Evolutionary conservation across 345 rosid species (phyloP), one percentile per base, ranked within the genome.

Genomic region (Pugionium dolabratum): DNA sequence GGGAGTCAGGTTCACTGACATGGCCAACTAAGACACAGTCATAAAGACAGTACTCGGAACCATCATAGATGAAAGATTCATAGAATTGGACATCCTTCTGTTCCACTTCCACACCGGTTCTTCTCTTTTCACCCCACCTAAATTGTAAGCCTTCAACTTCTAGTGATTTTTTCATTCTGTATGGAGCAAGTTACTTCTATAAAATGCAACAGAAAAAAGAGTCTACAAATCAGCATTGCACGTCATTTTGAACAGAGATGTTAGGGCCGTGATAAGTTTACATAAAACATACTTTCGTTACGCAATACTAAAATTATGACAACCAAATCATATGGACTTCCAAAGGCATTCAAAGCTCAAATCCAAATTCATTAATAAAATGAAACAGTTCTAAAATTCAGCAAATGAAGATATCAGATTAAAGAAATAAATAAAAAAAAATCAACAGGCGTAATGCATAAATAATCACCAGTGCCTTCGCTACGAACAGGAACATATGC

Each of bases 101-200:
- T 54, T 62, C 75, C 26, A 81, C 87, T 54, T 62, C 75, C 26
- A 81, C 87, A 37, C 86, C 87, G 34, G 65, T 6, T 66, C 84
- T 81, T 77, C 66, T 77, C 80, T 67, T 78, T 70, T 71, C 76
- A 43, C 90, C 87, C 98, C 98, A 91, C 65, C 72, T 66, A 67
- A 91, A 86, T 41, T 72, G 80, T 11, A 79, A 59, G 32, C 59
- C 67, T 36, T 78, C 88, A 34, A 27, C 44, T 65, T 61, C 47
- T 7, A 41, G 64, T 4, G 39, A 59, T 48, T 80, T 74, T 30
- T 42, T 81, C 97, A 91, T 90, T 9, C 67, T 83, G 51, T 29
- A 31, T 59, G 28, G 55, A 68, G 31, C 49, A 67, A 11, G 44
- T 36, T 59, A 65, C 49, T 6, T 49, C 55, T 65, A 3, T 2